These are phyloP conservation scores for Plasmodium gaboni DNA, from an alignment of 169 alveolate genomes.

Conservation along the genomic window DNA sequence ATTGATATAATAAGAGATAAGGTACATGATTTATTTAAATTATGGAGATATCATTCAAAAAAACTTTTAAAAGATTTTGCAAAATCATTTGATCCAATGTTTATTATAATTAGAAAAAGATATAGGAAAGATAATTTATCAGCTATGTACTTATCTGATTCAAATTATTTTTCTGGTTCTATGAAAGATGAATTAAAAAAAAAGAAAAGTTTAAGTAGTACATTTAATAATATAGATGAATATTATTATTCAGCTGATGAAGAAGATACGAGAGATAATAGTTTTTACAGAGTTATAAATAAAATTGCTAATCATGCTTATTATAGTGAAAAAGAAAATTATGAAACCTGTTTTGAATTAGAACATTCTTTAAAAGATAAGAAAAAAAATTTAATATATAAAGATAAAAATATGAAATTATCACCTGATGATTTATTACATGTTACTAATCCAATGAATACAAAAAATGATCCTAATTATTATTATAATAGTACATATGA, in stretches of 20 bases:
- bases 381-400: neutral
- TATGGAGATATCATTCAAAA: slow-evolving; percentile 79
- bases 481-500: slow-evolving; percentile 13
- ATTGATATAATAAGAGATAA: slow-evolving; percentile 79
- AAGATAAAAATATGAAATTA: neutral
- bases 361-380: slow-evolving; percentile 40
- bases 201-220: slow-evolving; percentile 34
- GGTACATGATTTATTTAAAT: slow-evolving; percentile 76
- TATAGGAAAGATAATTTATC: slow-evolving; percentile 36
- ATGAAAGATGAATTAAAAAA: slow-evolving; percentile 31
- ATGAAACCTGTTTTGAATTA: slow-evolving; percentile 75
- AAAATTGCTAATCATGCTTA: slow-evolving; percentile 28
- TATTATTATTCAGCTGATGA: slow-evolving; percentile 73
- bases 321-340: slow-evolving; percentile 22
- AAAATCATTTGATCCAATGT: slow-evolving; percentile 74
- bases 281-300: slow-evolving; percentile 11
- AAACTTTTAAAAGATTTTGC: slow-evolving; percentile 76
- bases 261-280: slow-evolving; percentile 27
- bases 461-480: slow-evolving; percentile 5
- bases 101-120: slow-evolving; percentile 54
- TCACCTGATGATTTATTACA: slow-evolving; percentile 9
- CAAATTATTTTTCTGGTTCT: slow-evolving; percentile 31
- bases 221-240: slow-evolving; percentile 63
- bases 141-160: slow-evolving; percentile 46
- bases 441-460: neutral